These are phyloP conservation scores for Dittrichia graveolens DNA, from an alignment of 129 eudicot genomes.

Conservation along the genomic window DNA sequence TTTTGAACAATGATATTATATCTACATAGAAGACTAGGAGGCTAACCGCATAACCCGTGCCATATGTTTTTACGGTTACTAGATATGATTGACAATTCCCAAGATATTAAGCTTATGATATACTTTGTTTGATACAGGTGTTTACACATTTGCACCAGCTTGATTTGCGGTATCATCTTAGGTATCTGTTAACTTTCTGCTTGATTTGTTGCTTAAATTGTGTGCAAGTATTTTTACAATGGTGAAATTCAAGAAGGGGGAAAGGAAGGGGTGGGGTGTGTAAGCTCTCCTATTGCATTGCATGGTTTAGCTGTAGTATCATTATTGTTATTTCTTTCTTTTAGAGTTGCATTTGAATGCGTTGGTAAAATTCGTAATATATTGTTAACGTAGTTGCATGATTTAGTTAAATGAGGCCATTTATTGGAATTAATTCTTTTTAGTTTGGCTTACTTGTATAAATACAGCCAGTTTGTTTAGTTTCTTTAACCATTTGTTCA, in stretches of 20 bases:
- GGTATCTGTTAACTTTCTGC: conserved; percentile 42
- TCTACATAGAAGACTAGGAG: too few species aligned
- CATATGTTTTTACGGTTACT: too few species aligned
- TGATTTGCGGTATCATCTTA: conserved; percentile 84
- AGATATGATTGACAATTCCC: not conserved
- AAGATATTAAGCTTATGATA: conserved; percentile 12
- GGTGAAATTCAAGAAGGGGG: too few species aligned
- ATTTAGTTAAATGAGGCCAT: not conserved
- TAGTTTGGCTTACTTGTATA: not conserved
- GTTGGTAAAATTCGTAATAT: conserved; percentile 7
- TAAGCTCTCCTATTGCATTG: not conserved
- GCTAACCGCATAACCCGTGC: too few species aligned
- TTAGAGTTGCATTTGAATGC: not conserved
- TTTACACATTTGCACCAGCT: conserved; percentile 94
- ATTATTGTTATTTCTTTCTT: too few species aligned
- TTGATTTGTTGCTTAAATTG: conserved; percentile 6
- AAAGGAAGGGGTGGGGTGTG: too few species aligned
- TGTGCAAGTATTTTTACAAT: not conserved
- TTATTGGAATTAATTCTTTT: not conserved
- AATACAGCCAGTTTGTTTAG: not conserved
- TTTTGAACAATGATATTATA: too few species aligned
- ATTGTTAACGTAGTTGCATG: not conserved
- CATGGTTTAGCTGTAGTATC: not conserved
- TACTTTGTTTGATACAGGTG: conserved; percentile 61
- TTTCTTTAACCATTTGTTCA: not conserved